Percentiles rank a stretch among this genome's conserved stretches.
Evolutionary conservation across 169 alveolate species (phyloP).

Genomic region (Blepharisma undulans): DNA sequence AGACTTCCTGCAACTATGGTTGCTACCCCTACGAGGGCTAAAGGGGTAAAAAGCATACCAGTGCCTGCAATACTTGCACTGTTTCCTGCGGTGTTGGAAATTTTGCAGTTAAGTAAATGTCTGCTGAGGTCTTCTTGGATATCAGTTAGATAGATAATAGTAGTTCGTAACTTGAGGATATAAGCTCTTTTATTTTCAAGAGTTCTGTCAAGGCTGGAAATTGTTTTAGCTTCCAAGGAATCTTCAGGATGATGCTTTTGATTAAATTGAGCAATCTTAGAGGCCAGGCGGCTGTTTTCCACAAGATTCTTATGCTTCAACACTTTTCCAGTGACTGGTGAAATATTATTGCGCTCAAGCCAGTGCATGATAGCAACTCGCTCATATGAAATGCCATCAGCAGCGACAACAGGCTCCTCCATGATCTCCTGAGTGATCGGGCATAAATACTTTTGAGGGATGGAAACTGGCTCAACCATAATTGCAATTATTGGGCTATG

Average conservation of each 20-base stretch:
- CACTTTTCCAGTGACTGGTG: conserved; percentile 42
- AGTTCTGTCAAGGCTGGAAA: neutral
- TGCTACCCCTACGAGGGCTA: neutral
- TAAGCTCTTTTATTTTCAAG: neutral
- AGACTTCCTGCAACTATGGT: neutral
- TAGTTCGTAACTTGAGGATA: neutral
- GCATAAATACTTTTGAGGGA: conserved; percentile 40
- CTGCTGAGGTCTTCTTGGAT: neutral
- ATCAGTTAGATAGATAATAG: neutral
- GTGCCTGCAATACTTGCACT: neutral
- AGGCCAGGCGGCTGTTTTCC: neutral
- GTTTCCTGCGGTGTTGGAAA: neutral
- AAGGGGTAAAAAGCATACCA: neutral
- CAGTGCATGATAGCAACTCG: conserved; percentile 50
- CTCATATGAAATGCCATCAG: conserved; percentile 62
- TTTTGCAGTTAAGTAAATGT: neutral
- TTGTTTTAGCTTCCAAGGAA: neutral
- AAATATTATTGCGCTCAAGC: conserved; percentile 29
- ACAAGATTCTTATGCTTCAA: neutral
- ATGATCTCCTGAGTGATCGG: conserved; percentile 60
- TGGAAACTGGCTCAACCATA: neutral
- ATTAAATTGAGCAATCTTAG: neutral
- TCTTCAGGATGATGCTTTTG: neutral
- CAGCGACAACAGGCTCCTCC: conserved; percentile 59
- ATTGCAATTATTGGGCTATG: neutral